Conservation (phyloP, 1,139 yeast species). For the Zygosaccharomyces sapae region DNA sequence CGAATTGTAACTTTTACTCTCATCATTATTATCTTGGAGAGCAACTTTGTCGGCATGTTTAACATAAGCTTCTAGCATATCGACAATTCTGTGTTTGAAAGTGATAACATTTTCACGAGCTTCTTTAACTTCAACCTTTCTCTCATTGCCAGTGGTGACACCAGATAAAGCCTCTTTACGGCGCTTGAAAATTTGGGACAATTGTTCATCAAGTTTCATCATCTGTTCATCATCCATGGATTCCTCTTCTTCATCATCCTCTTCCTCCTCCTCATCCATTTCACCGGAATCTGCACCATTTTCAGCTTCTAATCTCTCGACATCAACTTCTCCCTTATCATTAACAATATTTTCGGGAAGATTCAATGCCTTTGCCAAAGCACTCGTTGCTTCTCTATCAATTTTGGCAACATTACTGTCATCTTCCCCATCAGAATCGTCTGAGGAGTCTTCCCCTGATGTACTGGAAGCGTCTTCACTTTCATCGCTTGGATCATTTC, state of each 20-base stretch:
- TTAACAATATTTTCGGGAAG: slow-evolving; percentile 49
- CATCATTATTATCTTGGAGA: slow-evolving; percentile 10
- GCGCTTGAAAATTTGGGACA: slow-evolving; percentile 79
- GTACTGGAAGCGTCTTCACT: slow-evolving; percentile 39
- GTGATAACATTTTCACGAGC: slow-evolving; percentile 78
- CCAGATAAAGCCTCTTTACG: slow-evolving; percentile 58
- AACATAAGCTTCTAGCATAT: slow-evolving; percentile 62
- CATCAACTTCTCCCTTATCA: slow-evolving; percentile 49
- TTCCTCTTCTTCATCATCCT: slow-evolving; percentile 52
- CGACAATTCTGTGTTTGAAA: slow-evolving; percentile 75
- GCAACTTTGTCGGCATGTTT: slow-evolving; percentile 35
- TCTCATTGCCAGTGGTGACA: slow-evolving; percentile 56
- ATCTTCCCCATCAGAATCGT: slow-evolving; percentile 52
- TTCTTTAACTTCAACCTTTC: slow-evolving; percentile 64
- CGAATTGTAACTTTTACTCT: slow-evolving; percentile 1
- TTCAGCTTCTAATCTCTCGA: slow-evolving; percentile 46
- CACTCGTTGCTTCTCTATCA: slow-evolving; percentile 57
- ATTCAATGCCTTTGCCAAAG: slow-evolving; percentile 75
- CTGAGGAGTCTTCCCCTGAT: slow-evolving; percentile 37
- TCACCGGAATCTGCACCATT: slow-evolving; percentile 54
- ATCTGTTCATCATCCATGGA: slow-evolving; percentile 97
- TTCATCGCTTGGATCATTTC: slow-evolving; percentile 32
- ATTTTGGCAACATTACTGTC: slow-evolving; percentile 62
- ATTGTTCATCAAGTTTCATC: slow-evolving; percentile 89
- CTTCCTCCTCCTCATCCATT: slow-evolving; percentile 49